phyloP scores from a whole-genome alignment of 345 rosid species.

The Gossypioides kirkii region DNA sequence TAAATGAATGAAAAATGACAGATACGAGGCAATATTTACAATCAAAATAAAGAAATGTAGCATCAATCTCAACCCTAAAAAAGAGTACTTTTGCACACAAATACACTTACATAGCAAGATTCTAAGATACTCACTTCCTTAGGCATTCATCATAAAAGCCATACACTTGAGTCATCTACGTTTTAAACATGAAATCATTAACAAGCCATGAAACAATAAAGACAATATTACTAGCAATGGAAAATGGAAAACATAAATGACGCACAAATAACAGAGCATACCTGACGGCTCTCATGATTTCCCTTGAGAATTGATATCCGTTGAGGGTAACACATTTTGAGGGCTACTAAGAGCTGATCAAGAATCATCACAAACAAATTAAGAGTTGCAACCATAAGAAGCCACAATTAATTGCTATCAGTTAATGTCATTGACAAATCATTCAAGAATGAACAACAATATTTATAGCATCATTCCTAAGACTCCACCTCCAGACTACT shows the following conservation, averaged over 20 bases:
- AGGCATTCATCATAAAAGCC: slow-evolving; percentile 30
- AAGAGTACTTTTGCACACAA: neutral
- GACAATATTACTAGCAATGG: neutral
- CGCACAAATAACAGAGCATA: slow-evolving; percentile 19
- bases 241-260: neutral
- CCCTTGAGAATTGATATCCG: slow-evolving; percentile 62
- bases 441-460: neutral
- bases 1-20: neutral
- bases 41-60: neutral
- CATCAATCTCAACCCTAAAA: neutral
- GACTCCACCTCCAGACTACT: neutral
- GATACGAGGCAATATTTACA: neutral
- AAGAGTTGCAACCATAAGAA: neutral
- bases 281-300: slow-evolving; percentile 50
- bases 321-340: slow-evolving; percentile 39
- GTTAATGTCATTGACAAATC: neutral
- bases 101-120: neutral
- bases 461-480: neutral
- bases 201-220: slow-evolving; percentile 5
- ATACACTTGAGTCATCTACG: slow-evolving; percentile 97
- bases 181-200: slow-evolving; percentile 15
- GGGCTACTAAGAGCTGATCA: slow-evolving; percentile 73
- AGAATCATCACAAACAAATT: slow-evolving; percentile 2
- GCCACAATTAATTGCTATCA: neutral
- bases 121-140: slow-evolving; percentile 70